Evolutionary conservation across 83 land plant genomes (phyloP).

Genomic region (Diphasiastrum complanatum): DNA sequence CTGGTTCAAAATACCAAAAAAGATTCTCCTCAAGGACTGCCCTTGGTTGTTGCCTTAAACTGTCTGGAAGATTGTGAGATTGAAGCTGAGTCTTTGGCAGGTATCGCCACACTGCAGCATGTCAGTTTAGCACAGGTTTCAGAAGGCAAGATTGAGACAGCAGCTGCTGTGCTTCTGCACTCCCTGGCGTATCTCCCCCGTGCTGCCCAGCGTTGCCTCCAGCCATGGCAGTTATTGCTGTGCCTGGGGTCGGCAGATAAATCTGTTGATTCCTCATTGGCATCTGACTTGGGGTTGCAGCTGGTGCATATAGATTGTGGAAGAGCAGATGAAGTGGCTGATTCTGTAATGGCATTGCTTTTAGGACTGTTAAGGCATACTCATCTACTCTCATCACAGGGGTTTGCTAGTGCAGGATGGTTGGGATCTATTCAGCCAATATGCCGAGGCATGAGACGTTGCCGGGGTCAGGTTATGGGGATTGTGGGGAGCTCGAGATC

Average conservation of each 20-base stretch:
- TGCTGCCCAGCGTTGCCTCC: constrained; percentile 93
- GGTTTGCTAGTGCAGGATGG: constrained; percentile 77
- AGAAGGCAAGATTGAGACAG: constrained; percentile 80
- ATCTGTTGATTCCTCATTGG: constrained; percentile 78
- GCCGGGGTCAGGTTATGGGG: constrained; percentile 84
- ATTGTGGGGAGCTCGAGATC: constrained; percentile 83
- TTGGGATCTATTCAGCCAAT: constrained; percentile 83
- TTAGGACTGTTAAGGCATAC: constrained; percentile 79
- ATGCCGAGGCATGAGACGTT: constrained; percentile 90
- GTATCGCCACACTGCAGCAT: constrained; percentile 71
- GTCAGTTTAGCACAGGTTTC: constrained; percentile 59
- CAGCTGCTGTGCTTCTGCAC: constrained; percentile 85
- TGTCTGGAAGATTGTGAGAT: constrained; percentile 68
- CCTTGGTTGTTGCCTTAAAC: constrained; percentile 84
- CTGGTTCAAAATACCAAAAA: too few species aligned
- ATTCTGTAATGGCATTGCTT: constrained; percentile 84
- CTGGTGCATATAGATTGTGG: constrained; percentile 82
- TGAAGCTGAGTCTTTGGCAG: constrained; percentile 60
- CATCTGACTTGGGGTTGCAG: constrained; percentile 79
- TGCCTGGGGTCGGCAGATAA: constrained; percentile 90
- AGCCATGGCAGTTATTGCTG: constrained; percentile 80
- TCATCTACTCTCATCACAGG: constrained; percentile 62
- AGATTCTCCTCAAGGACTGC: constrained; percentile 40
- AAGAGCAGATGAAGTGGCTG: constrained; percentile 93
- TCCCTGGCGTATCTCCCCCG: constrained; percentile 96